Evolutionary conservation across 2,329 filamentous ascomycete species (phyloP).

Genomic region (Neopestalotiopsis rosae): DNA sequence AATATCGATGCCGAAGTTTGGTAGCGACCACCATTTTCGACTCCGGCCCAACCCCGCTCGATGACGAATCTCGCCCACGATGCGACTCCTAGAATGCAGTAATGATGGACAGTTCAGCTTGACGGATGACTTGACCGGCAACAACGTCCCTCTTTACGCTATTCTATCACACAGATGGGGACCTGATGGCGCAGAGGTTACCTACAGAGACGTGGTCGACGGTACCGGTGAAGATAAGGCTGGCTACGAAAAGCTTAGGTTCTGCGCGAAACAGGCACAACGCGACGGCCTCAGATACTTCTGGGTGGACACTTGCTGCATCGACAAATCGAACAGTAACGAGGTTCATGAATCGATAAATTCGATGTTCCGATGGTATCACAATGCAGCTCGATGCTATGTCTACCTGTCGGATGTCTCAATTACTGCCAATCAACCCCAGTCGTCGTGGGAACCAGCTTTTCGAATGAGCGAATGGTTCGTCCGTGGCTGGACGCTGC

Average conservation of each 20-base stretch:
- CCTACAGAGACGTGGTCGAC: slow-evolving; percentile 19
- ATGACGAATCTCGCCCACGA: slow-evolving; percentile 5
- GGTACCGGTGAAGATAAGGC: slow-evolving; percentile 17
- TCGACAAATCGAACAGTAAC: slow-evolving; percentile 10
- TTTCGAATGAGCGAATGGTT: slow-evolving; percentile 16
- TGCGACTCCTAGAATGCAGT: slow-evolving; percentile 1
- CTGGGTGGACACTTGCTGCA: not conserved
- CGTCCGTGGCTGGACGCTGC: not conserved
- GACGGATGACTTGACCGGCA: not conserved
- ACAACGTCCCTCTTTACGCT: slow-evolving; percentile 18
- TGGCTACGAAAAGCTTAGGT: slow-evolving; percentile 21
- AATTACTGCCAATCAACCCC: not conserved
- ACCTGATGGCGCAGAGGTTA: slow-evolving; percentile 18
- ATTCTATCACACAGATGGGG: slow-evolving; percentile 26
- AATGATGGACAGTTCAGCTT: not conserved
- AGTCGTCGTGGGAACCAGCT: slow-evolving; percentile 8
- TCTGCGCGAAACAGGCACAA: slow-evolving; percentile 21
- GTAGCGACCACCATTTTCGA: not conserved
- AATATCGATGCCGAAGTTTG: not conserved
- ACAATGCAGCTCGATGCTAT: slow-evolving; percentile 21
- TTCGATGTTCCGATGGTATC: slow-evolving; percentile 17
- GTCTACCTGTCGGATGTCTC: slow-evolving; percentile 16
- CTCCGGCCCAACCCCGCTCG: not conserved
- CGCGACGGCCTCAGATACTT: slow-evolving; percentile 13
- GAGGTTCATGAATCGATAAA: slow-evolving; percentile 16